A percentile compares a stretch with the other conserved stretches of the same genome.
phyloP scores from a whole-genome alignment of 2,329 filamentous ascomycete genomes.

The Endocalyx cinctus region DNA sequence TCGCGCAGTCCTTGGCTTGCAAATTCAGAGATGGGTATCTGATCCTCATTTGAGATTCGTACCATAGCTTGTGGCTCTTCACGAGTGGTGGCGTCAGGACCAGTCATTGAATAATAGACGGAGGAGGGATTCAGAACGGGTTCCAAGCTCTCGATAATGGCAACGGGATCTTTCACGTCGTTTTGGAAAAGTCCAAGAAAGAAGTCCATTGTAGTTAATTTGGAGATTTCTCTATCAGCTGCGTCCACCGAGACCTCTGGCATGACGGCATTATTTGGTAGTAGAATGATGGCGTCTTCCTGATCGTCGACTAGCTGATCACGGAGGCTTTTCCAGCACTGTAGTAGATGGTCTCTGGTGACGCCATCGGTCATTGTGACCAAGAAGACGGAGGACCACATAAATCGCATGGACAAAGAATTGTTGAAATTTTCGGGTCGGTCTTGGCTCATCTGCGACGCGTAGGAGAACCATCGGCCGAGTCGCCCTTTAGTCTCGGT shows the following conservation, averaged over 20 bases:
- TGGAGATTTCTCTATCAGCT: conserved; percentile 85
- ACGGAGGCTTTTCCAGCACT: conserved; percentile 55
- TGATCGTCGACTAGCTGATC: conserved; percentile 41
- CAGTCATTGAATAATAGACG: conserved; percentile 35
- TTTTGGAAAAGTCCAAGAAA: conserved; percentile 86
- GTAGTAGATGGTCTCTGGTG: conserved; percentile 51
- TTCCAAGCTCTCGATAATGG: conserved; percentile 86
- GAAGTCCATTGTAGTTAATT: conserved; percentile 93
- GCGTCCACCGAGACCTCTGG: conserved; percentile 78
- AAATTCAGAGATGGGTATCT: conserved; percentile 43
- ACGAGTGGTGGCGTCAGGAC: conserved; percentile 12
- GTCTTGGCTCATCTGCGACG: conserved; percentile 39
- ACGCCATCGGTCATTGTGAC: conserved; percentile 50
- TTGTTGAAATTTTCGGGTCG: conserved; percentile 30
- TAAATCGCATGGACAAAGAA: conserved; percentile 44
- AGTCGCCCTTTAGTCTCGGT: conserved; percentile 46
- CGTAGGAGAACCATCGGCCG: conserved; percentile 47
- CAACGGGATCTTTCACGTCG: conserved; percentile 72
- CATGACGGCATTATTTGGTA: conserved; percentile 87
- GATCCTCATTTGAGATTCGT: conserved; percentile 13
- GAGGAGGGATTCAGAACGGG: conserved; percentile 77
- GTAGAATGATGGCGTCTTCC: conserved; percentile 42
- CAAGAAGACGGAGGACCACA: conserved; percentile 53
- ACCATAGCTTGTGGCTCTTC: conserved; percentile 13
- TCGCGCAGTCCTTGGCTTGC: conserved; percentile 61